Conservation (phyloP, 2,329 filamentous ascomycete genomes). For the Talaromyces marneffei region DNA sequence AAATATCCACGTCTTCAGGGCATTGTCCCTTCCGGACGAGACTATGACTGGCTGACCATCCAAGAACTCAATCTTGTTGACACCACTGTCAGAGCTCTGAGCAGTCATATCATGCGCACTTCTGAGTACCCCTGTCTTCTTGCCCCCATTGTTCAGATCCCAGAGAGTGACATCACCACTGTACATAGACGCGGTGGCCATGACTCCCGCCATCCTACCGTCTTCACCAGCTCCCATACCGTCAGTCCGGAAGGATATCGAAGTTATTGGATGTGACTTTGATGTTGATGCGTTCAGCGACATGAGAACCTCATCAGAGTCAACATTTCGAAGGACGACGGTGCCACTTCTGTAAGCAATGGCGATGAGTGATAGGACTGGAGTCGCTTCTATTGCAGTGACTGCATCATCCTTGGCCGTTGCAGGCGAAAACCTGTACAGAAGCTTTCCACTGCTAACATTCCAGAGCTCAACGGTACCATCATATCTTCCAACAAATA, state of each 20-base stretch:
- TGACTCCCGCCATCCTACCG: conserved; percentile 77
- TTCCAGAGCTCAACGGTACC: conserved; percentile 98
- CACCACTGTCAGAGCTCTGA: conserved; percentile 59
- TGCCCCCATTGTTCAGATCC: conserved; percentile 86
- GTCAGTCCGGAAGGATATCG: conserved; percentile 86
- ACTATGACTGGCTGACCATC: conserved; percentile 82
- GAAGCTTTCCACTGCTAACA: conserved; percentile 79
- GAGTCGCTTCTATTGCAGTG: conserved; percentile 78
- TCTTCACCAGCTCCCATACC: conserved; percentile 82
- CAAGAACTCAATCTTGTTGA: conserved; percentile 85
- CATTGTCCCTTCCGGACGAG: conserved; percentile 88
- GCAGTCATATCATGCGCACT: conserved; percentile 69
- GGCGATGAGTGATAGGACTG: conserved; percentile 77
- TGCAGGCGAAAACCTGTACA: conserved; percentile 82
- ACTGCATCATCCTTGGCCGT: conserved; percentile 68
- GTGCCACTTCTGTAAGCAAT: conserved; percentile 79
- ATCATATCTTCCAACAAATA: conserved; percentile 81
- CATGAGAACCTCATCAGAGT: conserved; percentile 68
- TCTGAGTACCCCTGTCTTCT: conserved; percentile 77
- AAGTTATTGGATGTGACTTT: conserved; percentile 60
- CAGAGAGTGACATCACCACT: conserved; percentile 91
- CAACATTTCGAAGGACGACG: conserved; percentile 73
- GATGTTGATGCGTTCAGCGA: conserved; percentile 61
- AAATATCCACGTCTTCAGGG: conserved; percentile 93
- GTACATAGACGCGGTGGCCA: conserved; percentile 77